These are phyloP conservation scores for Protomyces pachydermus DNA, from an alignment of 1,139 yeast species.

Conservation along the genomic window DNA sequence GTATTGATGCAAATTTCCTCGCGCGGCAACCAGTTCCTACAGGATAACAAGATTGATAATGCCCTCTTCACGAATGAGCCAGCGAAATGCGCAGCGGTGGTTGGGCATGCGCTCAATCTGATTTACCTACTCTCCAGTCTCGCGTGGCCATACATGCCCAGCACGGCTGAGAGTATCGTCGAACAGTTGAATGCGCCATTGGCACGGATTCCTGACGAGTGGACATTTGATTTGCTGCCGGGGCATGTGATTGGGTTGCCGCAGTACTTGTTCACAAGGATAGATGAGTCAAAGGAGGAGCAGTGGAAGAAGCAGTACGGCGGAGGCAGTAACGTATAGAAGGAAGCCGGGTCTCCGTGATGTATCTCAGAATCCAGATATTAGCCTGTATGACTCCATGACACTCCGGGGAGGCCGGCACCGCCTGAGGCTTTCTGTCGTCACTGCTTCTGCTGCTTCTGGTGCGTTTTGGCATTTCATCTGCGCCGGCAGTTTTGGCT, in stretches of 20 bases:
- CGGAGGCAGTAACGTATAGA: slow-evolving; percentile 40
- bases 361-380: too few species aligned
- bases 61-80: slow-evolving; percentile 70
- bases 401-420: too few species aligned
- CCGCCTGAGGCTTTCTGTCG: too few species aligned
- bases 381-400: too few species aligned
- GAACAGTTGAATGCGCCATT: slow-evolving; percentile 79
- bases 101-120: slow-evolving; percentile 84
- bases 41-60: slow-evolving; percentile 92
- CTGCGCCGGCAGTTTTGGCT: too few species aligned
- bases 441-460: too few species aligned
- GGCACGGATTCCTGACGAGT: slow-evolving; percentile 68
- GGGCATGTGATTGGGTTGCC: slow-evolving; percentile 92
- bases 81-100: slow-evolving; percentile 82
- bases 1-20: slow-evolving; percentile 85
- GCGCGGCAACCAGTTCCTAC: slow-evolving; percentile 90
- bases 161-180: slow-evolving; percentile 61
- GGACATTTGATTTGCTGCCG: slow-evolving; percentile 56
- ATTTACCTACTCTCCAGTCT: slow-evolving; percentile 77
- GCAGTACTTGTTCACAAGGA: slow-evolving; percentile 82
- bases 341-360: background rate
- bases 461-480: too few species aligned
- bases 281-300: slow-evolving; percentile 81
- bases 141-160: slow-evolving; percentile 87
- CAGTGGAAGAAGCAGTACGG: slow-evolving; percentile 86